A percentile compares a stretch with the other conserved stretches of the same genome.
phyloP scores from a whole-genome alignment of 2,329 filamentous ascomycete genomes.

The Arachnopeziza araneosa region DNA sequence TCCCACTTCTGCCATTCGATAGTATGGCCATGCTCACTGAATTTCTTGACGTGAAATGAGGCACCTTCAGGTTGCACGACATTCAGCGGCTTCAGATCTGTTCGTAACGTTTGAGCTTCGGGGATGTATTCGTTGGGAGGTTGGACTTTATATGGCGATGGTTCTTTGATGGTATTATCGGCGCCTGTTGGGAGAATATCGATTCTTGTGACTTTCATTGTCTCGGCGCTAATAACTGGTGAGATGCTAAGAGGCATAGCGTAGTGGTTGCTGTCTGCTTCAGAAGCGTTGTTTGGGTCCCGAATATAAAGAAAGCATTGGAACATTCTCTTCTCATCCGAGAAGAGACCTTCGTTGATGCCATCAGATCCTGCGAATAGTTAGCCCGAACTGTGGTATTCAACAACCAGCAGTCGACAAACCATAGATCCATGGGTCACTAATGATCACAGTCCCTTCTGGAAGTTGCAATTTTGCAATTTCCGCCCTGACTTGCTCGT shows the following conservation, averaged over 20 bases:
- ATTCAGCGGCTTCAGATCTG: conserved; percentile 58
- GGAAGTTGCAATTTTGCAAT: conserved; percentile 58
- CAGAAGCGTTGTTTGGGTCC: conserved; percentile 51
- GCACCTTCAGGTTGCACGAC: conserved; percentile 60
- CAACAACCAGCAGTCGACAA: neutral
- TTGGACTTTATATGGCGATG: conserved; percentile 50
- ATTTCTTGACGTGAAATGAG: conserved; percentile 49
- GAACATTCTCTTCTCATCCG: conserved; percentile 43
- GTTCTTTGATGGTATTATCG: conserved; percentile 51
- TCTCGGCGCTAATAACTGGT: conserved; percentile 58
- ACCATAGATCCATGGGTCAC: conserved; percentile 63
- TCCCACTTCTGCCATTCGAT: conserved; percentile 63
- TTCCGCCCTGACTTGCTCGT: conserved; percentile 52
- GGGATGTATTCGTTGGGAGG: conserved; percentile 59
- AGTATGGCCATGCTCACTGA: conserved; percentile 46
- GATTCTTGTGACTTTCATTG: conserved; percentile 61
- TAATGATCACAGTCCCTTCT: conserved; percentile 50
- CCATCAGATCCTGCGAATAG: conserved; percentile 42
- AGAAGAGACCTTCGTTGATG: conserved; percentile 40
- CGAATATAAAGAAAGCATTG: conserved; percentile 64
- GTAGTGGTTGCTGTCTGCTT: conserved; percentile 64
- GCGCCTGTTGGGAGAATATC: conserved; percentile 63
- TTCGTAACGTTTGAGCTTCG: conserved; percentile 53
- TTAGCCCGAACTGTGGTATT: neutral
- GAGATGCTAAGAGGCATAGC: conserved; percentile 60